A percentile compares a stretch with the other conserved stretches of the same genome.
Conservation (phyloP, 495 filamentous ascomycete genomes). For the Xylona heveae region DNA sequence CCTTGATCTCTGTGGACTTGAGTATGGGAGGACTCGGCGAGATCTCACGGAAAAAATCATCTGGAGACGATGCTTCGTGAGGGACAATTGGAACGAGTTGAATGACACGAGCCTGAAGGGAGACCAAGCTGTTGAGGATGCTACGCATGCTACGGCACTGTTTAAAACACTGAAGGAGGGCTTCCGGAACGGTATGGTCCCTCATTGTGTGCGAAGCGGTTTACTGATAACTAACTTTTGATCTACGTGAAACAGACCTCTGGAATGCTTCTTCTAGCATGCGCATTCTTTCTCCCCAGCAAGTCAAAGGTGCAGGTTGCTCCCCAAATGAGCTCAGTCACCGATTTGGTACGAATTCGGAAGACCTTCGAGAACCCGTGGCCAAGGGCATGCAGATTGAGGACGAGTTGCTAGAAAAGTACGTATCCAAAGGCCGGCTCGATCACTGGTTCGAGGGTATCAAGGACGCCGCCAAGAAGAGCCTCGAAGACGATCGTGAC, state of each 20-base stretch:
- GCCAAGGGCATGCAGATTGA: slow-evolving; percentile 14
- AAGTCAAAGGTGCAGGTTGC: slow-evolving; percentile 13
- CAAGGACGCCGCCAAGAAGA: slow-evolving; percentile 5
- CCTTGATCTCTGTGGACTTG: slow-evolving; percentile 31
- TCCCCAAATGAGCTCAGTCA: slow-evolving; percentile 9
- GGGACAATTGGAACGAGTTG: slow-evolving; percentile 32
- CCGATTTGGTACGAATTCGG: slow-evolving; percentile 9
- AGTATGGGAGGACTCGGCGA: slow-evolving; percentile 26
- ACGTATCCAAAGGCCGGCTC: slow-evolving; percentile 11
- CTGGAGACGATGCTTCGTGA: slow-evolving; percentile 64
- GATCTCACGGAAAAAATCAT: slow-evolving; percentile 44
- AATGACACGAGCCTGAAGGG: slow-evolving; percentile 12
- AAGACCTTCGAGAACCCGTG: slow-evolving; percentile 13
- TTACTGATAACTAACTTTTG: neutral
- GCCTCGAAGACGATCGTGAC: slow-evolving; percentile 5
- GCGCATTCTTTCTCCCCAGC: slow-evolving; percentile 1
- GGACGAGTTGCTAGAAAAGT: slow-evolving; percentile 12
- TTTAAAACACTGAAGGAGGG: slow-evolving; percentile 13
- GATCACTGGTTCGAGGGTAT: slow-evolving; percentile 14
- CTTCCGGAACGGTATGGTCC: slow-evolving; percentile 8
- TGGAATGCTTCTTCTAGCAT: neutral
- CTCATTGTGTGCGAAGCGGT: neutral
- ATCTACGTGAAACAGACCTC: neutral
- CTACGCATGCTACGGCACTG: slow-evolving; percentile 11
- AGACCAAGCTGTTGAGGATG: slow-evolving; percentile 11